Base-by-base conservation (phyloP, 139 green algal genomes). In the Ettlia oleoabundans region DNA sequence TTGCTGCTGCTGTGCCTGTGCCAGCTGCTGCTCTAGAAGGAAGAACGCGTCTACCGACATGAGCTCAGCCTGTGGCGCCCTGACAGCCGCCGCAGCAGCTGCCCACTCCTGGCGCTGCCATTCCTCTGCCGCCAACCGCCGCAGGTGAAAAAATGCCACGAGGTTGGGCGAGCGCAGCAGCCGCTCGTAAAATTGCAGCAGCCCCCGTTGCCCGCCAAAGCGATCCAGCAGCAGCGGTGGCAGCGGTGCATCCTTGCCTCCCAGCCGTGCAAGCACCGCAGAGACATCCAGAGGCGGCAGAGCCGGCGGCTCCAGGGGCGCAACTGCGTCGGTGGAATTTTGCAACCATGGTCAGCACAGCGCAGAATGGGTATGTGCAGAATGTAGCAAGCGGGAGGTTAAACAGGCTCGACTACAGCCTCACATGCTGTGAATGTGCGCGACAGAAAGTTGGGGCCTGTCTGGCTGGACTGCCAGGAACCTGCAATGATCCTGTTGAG, bases 41-140 rank as follows among this genome's bases (percentile, higher is more conserved):
- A 74, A 82, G 53, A 90, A 90, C 22, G 62, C 41, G 40, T 90
- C 85, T 41, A 91, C 87, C 1, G 86, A 37, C 55, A 85, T 51
- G 38, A 92, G 85, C 28, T 91, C 75, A 2, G 67, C 66, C 40
- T 66, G 42, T 35, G 70, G 40, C 4, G 71, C 71, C 2, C 26
- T 18, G 0, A 52, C 73, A 26, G 73, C 73, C 9, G 53, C 37
- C 7, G 73, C 73, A 3, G 73, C 73, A 1, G 52, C 37, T 10
- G 30, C 73, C 73, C 73, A 80, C 35, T 67, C 53, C 53, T 80
- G 73, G 8, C 53, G 53, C 73, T 80, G 73, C 73, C 73, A 80
- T 26, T 68, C 73, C 3, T 67, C 35, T 28, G 73, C 73, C 3
- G 73, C 73, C 53, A 80, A 26, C 30, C 73, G 73, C 8, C 73